Conservation (phyloP, 768 basidiomycete genomes). For the Lentinus tigrinus region DNA sequence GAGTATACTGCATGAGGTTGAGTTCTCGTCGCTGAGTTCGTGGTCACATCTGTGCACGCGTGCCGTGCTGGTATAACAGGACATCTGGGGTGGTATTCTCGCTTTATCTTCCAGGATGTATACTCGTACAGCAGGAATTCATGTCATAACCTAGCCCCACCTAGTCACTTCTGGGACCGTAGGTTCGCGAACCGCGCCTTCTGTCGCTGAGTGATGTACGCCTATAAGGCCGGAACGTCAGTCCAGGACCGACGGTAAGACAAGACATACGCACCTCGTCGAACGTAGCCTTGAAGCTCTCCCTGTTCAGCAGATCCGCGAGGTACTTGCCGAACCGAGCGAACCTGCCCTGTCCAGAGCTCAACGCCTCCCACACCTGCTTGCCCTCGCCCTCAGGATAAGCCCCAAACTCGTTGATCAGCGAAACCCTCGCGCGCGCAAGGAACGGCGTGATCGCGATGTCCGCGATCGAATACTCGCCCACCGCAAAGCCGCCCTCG, state of each 20-base stretch:
- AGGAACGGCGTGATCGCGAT: conserved; percentile 61
- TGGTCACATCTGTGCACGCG: no score
- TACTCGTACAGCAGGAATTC: background rate
- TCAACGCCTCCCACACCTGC: conserved; percentile 37
- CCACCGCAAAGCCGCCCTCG: conserved; percentile 42
- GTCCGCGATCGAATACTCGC: conserved; percentile 61
- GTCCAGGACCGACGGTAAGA: background rate
- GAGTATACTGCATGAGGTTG: no score
- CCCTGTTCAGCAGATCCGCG: conserved; percentile 45
- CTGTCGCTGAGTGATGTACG: conserved; percentile 19
- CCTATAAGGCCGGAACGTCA: conserved; percentile 10
- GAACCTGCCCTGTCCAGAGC: conserved; percentile 45
- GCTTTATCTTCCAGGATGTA: no score
- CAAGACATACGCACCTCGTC: conserved; percentile 41
- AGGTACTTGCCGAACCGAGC: conserved; percentile 50
- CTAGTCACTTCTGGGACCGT: background rate
- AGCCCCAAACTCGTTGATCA: conserved; percentile 53
- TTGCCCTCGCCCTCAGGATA: conserved; percentile 49
- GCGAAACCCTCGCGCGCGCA: conserved; percentile 44
- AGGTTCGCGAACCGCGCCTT: conserved; percentile 18
- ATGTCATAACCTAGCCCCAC: background rate
- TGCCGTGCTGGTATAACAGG: no score
- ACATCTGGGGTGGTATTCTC: no score
- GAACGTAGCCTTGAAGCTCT: conserved; percentile 58
- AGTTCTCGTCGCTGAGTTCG: no score